Evolutionary conservation across 2,329 filamentous ascomycete species (phyloP).

Genomic region (Sphaerostilbella broomeana): DNA sequence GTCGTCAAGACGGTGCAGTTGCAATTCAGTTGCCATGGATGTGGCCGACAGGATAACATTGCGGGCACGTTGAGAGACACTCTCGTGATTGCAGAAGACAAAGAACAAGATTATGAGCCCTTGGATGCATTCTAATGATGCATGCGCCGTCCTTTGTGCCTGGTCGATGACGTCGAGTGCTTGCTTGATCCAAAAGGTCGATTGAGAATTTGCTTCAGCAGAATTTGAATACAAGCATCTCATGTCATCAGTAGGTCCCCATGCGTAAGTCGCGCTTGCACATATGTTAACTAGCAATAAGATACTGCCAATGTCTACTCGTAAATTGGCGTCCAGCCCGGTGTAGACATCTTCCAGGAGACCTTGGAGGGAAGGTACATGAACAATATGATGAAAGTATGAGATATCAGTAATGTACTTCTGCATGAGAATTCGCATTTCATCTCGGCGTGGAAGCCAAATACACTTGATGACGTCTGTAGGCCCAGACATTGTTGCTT

Average conservation of each 20-base stretch:
- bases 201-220: slow-evolving; percentile 24
- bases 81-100: slow-evolving; percentile 33
- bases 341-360: slow-evolving; percentile 27
- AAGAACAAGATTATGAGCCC: slow-evolving; percentile 33
- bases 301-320: slow-evolving; percentile 20
- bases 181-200: slow-evolving; percentile 28
- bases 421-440: slow-evolving; percentile 24
- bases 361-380: slow-evolving; percentile 22
- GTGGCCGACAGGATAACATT: slow-evolving; percentile 25
- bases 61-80: slow-evolving; percentile 28
- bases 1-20: slow-evolving; percentile 35
- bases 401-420: slow-evolving; percentile 26
- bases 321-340: slow-evolving; percentile 19
- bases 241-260: slow-evolving; percentile 24
- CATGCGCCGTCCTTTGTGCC: slow-evolving; percentile 22
- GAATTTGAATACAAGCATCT: slow-evolving; percentile 21
- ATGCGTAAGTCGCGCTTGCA: slow-evolving; percentile 26
- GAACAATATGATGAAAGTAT: slow-evolving; percentile 28
- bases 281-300: slow-evolving; percentile 26
- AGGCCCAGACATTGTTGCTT: slow-evolving; percentile 17
- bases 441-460: slow-evolving; percentile 28
- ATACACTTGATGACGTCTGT: slow-evolving; percentile 27
- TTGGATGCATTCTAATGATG: slow-evolving; percentile 31
- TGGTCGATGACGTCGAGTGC: slow-evolving; percentile 31
- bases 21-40: slow-evolving; percentile 27